Conservation (phyloP, 306 rosid genomes). For the Alnus glutinosa region DNA sequence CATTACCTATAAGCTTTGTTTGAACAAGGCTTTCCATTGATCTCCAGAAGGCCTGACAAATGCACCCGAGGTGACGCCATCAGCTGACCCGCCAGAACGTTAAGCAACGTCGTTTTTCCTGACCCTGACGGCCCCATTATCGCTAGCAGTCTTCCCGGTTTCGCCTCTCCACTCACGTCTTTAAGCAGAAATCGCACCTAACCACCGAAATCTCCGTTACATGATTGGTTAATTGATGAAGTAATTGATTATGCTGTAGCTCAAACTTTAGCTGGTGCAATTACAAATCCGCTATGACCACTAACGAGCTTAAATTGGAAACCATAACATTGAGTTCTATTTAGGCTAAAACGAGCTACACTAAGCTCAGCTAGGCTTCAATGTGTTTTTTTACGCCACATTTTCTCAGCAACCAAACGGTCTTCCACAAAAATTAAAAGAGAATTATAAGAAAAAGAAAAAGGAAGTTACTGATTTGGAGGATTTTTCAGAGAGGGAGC, state of each 20-base stretch:
- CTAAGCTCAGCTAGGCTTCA: not conserved
- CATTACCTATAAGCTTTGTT: constrained; percentile 66
- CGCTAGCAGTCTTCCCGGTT: constrained; percentile 80
- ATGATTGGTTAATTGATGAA: not conserved
- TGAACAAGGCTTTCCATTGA: constrained; percentile 69
- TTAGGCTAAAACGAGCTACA: not conserved
- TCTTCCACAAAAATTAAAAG: not conserved
- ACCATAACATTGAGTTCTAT: not conserved
- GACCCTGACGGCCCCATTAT: constrained; percentile 99
- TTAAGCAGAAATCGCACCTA: constrained; percentile 78
- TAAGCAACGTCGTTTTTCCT: constrained; percentile 91
- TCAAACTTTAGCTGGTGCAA: not conserved
- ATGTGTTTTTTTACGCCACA: not conserved
- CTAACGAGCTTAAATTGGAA: not conserved
- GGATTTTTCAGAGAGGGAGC: constrained; percentile 69
- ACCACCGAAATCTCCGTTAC: not conserved
- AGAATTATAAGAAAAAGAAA: not conserved
- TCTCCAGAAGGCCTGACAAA: constrained; percentile 74
- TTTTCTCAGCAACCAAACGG: constrained; percentile 26
- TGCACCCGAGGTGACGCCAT: constrained; percentile 60
- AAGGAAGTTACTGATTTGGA: constrained; percentile 55
- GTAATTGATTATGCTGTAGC: constrained; percentile 5
- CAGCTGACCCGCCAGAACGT: constrained; percentile 82
- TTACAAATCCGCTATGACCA: not conserved
- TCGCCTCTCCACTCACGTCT: constrained; percentile 81